Evolutionary conservation across 257 asterid genomes (phyloP), one percentile per base, ranked within the genome.

Genomic region (Mentha longifolia): DNA sequence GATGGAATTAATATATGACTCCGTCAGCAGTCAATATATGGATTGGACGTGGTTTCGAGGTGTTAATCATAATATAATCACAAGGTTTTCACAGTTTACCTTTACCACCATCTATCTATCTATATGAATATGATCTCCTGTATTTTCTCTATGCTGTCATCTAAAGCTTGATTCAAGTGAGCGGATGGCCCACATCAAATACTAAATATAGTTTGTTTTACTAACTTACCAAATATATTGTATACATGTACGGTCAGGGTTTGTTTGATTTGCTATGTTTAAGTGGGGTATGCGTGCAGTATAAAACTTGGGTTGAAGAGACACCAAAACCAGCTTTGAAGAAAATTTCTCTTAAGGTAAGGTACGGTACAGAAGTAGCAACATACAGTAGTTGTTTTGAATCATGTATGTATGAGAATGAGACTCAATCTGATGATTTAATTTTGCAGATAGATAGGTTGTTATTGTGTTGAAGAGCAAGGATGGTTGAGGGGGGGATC

Each of bases 401-500:
- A 6, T 35, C 39, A 3, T 28, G 3, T 28, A 28, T 28, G 3
- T 28, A 28, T 28, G 31, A 28, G 31, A 22, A 28, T 28, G 31
- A 28, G 3, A 28, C 31, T 28, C 31, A 3, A 28, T 28, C 0
- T 35, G 39, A 35, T 35, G 8, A 35, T 35, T 35, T 7, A 42
- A 9, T 1, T 7, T 42, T 42, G 47, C 47, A 9, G 47, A 35
- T 35, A 9, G 47, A 35, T 35, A 28, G 31, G 2, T 43, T 12
- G 11, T 41, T 41, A 13, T 4, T 45, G 17, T 49, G 22, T 49
- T 6, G 55, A 49, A 15, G 57, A 51, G 57, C 12, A n/a, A 64
- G 15, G 8, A 64, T 64, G 70, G 70, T 64, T 3, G 70, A 64
- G 22, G 70, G 42, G 57, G 68, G 39, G 6, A 3, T 45, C 7